Percentiles rank a stretch among this genome's conserved stretches.
These are phyloP conservation scores for Pichia sp. DNA, from an alignment of 1,139 yeast genomes.

Conservation along the genomic window DNA sequence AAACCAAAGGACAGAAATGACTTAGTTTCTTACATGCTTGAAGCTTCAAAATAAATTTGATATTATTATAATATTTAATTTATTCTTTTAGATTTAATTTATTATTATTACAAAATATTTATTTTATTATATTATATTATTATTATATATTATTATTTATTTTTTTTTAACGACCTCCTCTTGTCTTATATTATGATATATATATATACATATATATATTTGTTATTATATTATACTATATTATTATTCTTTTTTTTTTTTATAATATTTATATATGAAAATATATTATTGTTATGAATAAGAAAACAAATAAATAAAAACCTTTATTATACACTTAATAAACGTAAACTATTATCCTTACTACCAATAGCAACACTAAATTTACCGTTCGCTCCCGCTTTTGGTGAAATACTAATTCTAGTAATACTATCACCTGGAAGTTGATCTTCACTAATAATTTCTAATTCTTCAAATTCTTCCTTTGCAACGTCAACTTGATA, in stretches of 20 bases:
- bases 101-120: background rate
- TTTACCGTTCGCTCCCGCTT: constrained; percentile 21
- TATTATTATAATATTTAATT: background rate
- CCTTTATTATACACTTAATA: constrained; percentile 33
- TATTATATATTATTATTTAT: too few species aligned
- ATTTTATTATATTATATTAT: too few species aligned
- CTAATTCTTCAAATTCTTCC: constrained; percentile 29
- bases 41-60: constrained; percentile 59
- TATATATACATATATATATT: too few species aligned
- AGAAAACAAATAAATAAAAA: too few species aligned
- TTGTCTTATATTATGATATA: background rate
- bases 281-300: too few species aligned
- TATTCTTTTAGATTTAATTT: constrained; percentile 4
- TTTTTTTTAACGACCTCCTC: too few species aligned
- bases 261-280: background rate
- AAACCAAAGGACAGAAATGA: constrained; percentile 99
- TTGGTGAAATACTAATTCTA: constrained; percentile 50
- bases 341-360: constrained; percentile 61
- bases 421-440: constrained; percentile 59
- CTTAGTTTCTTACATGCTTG: constrained; percentile 80
- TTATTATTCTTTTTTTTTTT: background rate
- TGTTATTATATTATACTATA: too few species aligned
- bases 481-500: constrained; percentile 26
- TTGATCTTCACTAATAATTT: constrained; percentile 32
- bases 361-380: constrained; percentile 59